phyloP scores from a whole-genome alignment of 2,329 filamentous ascomycete genomes.

The Chaetomiaceae sp. region DNA sequence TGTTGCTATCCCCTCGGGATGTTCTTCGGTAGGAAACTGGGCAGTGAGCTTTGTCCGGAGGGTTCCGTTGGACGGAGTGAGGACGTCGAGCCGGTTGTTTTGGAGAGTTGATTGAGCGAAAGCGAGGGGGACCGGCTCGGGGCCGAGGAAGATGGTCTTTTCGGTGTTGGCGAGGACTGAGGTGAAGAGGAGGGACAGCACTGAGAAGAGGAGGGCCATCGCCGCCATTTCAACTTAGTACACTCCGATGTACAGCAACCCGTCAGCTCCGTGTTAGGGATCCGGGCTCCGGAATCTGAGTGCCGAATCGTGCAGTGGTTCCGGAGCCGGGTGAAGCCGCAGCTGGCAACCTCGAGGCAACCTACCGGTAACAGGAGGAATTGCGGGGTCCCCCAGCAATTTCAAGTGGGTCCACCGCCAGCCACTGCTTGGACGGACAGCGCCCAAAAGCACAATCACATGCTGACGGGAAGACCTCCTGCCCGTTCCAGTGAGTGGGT shows the following conservation, averaged over 20 bases:
- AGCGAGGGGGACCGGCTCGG: conserved; percentile 53
- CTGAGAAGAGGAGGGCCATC: neutral
- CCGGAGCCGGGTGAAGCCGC: neutral
- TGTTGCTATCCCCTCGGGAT: conserved; percentile 56
- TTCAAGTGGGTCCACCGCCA: neutral
- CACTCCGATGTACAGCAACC: too few relatives aligned
- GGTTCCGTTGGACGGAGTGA: conserved; percentile 51
- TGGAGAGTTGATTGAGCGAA: conserved; percentile 52
- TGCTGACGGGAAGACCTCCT: too few relatives aligned
- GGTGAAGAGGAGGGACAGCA: conserved; percentile 18
- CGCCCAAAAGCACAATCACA: conserved; percentile 21
- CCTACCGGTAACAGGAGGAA: too few relatives aligned
- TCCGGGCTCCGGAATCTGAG: neutral
- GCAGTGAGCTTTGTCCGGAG: conserved; percentile 63
- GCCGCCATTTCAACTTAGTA: neutral
- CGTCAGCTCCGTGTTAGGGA: neutral
- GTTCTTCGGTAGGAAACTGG: conserved; percentile 56
- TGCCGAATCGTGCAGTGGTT: neutral
- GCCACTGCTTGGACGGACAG: conserved; percentile 8
- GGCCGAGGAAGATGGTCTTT: conserved; percentile 83
- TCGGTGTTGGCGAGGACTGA: conserved; percentile 68
- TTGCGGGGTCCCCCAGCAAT: neutral
- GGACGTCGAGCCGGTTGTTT: conserved; percentile 58
- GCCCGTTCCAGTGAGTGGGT: conserved; percentile 24
- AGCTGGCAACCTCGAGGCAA: too few relatives aligned